phyloP scores from a whole-genome alignment of 164 flowering plant genomes.

The Hamamelis virginiana region DNA sequence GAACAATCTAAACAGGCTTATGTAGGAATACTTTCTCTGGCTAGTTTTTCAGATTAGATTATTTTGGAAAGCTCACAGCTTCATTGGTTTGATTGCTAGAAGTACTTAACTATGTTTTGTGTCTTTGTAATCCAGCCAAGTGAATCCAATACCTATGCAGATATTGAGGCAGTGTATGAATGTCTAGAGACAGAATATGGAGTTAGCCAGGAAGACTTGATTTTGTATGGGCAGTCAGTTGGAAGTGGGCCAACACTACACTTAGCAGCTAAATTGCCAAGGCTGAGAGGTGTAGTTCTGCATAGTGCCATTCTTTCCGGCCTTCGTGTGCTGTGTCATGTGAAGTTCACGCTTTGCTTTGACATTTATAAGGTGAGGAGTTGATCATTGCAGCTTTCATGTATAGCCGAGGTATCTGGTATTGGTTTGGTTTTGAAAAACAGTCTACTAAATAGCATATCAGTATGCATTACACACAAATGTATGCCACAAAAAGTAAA shows the following conservation, averaged over 20 bases:
- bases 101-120: constrained; percentile 6
- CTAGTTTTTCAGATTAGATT: not conserved
- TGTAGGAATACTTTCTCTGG: no score
- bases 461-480: no score
- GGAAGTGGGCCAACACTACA: constrained; percentile 99
- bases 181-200: constrained; percentile 91
- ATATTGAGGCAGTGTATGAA: constrained; percentile 93
- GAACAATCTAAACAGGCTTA: not conserved
- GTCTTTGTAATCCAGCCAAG: constrained; percentile 68
- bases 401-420: not conserved
- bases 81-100: not conserved
- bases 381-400: constrained; percentile 6
- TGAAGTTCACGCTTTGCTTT: constrained; percentile 62
- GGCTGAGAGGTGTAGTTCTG: constrained; percentile 90
- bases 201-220: constrained; percentile 80
- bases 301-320: constrained; percentile 98
- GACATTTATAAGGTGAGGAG: constrained; percentile 80
- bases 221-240: constrained; percentile 96
- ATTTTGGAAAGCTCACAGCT: not conserved
- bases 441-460: no score
- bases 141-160: constrained; percentile 92
- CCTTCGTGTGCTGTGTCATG: constrained; percentile 92
- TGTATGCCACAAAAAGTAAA: no score
- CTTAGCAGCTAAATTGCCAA: constrained; percentile 90
- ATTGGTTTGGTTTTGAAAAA: not conserved